phyloP scores from a whole-genome alignment of 305 asterid species.

The Salvia sclarea region DNA sequence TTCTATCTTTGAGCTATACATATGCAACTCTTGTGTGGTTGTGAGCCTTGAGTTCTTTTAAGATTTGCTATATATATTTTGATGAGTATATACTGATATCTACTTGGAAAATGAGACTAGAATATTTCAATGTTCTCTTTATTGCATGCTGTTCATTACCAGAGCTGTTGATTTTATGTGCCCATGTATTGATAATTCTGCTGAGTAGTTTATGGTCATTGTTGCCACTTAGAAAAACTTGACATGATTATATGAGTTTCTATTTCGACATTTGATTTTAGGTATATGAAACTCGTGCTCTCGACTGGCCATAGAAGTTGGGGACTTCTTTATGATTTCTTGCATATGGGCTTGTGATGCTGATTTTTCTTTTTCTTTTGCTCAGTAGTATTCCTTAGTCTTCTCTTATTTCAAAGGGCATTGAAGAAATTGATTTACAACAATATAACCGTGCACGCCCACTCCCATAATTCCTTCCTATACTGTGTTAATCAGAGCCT shows the following conservation, averaged over 20 bases:
- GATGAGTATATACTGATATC: too few species aligned
- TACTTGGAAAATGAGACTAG: too few species aligned
- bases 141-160: slow-evolving; percentile 15
- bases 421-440: too few species aligned
- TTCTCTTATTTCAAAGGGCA: background rate
- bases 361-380: slow-evolving; percentile 2
- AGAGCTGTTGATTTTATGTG: slow-evolving; percentile 26
- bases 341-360: slow-evolving; percentile 9
- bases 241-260: slow-evolving; percentile 17
- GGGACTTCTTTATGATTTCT: slow-evolving; percentile 51
- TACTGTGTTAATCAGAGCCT: too few species aligned
- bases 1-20: too few species aligned
- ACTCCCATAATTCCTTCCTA: too few species aligned
- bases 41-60: too few species aligned
- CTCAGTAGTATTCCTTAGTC: background rate
- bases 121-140: too few species aligned
- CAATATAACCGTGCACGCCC: too few species aligned
- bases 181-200: slow-evolving; percentile 19
- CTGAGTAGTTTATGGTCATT: background rate
- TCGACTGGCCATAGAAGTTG: slow-evolving; percentile 93
- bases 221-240: background rate
- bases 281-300: slow-evolving; percentile 99
- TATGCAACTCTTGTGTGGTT: too few species aligned
- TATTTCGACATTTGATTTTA: slow-evolving; percentile 38
- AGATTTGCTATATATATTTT: too few species aligned